Base-by-base conservation (phyloP, 768 basidiomycete genomes). In the Lepiota subincarnata region DNA sequence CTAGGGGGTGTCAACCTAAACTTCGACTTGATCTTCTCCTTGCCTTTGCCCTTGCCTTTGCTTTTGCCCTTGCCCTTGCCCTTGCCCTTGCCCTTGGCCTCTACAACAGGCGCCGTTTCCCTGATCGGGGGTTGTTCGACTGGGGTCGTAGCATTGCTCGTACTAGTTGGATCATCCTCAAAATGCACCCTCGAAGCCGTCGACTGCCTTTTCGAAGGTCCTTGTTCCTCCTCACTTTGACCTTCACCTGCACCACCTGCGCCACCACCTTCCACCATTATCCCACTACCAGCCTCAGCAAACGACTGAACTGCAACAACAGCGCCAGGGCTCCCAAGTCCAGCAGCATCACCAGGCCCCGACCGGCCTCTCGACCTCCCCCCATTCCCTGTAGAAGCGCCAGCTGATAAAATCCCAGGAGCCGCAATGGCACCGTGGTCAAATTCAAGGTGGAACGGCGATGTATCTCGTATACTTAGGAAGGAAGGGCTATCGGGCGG, bases 391-490 rank as follows among this genome's bases (percentile, higher is more conserved):
- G 19, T 7, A 40, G 52, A 37, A 38, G 35, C 24, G n/a, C n/a
- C n/a, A n/a, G n/a, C n/a, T n/a, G n/a, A n/a, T n/a, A n/a, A n/a
- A n/a, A n/a, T n/a, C 1, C 26, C 31, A 14, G 18, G 14, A 22
- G 14, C 18, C 10, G 40, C 7, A 3, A 40, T 11, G 20, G 24
- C 28, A 22, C 20, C 34, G 37, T 56, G 56, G 18, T 62, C 64
- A 42, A 79, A 72, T 26, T 78, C 74, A 36, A 80, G 63, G 34
- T 63, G 67, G 62, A 80, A 80, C 3, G 80, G 78, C 63, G 76
- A 79, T n/a, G 69, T 67, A 47, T 65, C 60, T 19, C 70, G 70
- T 34, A 77, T 68, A 48, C 62, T 62, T 37, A 77, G 68, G 43
- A 70, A 66, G 10, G 50, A 51, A 31, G 31, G 31, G 31, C 31